Conservation (phyloP, 441 rosid species). For the Populus hybrid region DNA sequence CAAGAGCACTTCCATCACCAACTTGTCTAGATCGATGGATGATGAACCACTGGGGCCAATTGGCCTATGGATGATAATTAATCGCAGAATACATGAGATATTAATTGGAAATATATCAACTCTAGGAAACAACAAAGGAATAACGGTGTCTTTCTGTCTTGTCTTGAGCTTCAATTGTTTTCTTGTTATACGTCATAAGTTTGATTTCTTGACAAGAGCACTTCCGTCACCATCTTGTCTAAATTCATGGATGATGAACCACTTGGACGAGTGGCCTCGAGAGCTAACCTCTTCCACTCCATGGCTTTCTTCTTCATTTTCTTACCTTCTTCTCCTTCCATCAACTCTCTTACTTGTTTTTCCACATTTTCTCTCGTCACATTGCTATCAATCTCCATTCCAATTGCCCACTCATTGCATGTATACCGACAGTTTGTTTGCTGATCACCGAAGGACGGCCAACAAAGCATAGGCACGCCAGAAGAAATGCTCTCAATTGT, state of each 20-base stretch:
- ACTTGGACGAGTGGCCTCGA: background rate
- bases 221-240: background rate
- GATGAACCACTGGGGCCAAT: no score
- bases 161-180: background rate
- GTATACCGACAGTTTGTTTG: no score
- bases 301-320: conserved; percentile 31
- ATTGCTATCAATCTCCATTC: no score
- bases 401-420: no score
- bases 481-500: no score
- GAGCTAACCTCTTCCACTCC: conserved; percentile 28
- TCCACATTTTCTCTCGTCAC: no score
- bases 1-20: background rate
- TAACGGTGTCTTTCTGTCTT: background rate
- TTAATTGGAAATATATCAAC: background rate
- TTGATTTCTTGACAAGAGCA: background rate
- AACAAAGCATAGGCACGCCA: no score
- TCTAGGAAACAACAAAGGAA: no score
- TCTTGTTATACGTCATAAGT: background rate
- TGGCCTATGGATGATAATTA: no score
- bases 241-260: conserved; percentile 9
- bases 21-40: background rate
- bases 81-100: conserved; percentile 3
- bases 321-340: conserved; percentile 14
- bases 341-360: no score
- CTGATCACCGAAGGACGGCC: no score